A percentile compares a stretch with the other conserved stretches of the same genome.
phyloP scores from a whole-genome alignment of 164 flowering plant species.

The Malania oleifera region DNA sequence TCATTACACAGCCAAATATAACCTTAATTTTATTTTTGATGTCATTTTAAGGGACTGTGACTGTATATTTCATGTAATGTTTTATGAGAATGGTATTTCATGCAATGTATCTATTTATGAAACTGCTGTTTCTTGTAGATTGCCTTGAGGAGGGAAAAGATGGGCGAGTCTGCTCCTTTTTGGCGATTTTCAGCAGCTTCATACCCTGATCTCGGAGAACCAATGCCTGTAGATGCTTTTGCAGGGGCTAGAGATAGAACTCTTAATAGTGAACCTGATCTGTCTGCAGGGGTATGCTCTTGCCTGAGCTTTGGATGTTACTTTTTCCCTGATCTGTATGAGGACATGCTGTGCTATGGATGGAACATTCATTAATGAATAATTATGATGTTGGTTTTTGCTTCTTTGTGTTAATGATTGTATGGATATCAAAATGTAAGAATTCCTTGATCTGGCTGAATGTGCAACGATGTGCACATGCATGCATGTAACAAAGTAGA shows the following conservation, averaged over 20 bases:
- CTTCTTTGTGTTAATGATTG: too few species aligned
- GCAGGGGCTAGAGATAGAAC: constrained; percentile 13
- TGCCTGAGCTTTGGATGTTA: not conserved
- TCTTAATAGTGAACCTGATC: constrained; percentile 19
- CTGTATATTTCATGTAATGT: too few species aligned
- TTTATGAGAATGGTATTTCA: not conserved
- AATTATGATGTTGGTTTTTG: too few species aligned
- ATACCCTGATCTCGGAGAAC: constrained; percentile 79
- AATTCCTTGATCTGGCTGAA: too few species aligned
- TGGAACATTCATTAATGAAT: too few species aligned
- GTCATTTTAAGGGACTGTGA: not conserved
- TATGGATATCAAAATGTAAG: too few species aligned
- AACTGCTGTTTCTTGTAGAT: constrained; percentile 44
- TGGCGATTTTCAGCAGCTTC: constrained; percentile 98
- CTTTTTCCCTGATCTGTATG: not conserved
- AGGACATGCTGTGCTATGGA: not conserved
- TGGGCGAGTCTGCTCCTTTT: constrained; percentile 93
- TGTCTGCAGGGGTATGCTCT: constrained; percentile 45
- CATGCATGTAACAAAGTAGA: too few species aligned
- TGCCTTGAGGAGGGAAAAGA: constrained; percentile 82
- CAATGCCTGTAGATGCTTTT: constrained; percentile 25
- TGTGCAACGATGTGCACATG: too few species aligned
- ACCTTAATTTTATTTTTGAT: not conserved
- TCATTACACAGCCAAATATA: too few species aligned
- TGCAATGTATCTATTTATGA: not conserved